These are phyloP conservation scores for Ecytonucleospora hepatopenaei DNA, from an alignment of 371 early-diverging fungal genomes.

Conservation along the genomic window DNA sequence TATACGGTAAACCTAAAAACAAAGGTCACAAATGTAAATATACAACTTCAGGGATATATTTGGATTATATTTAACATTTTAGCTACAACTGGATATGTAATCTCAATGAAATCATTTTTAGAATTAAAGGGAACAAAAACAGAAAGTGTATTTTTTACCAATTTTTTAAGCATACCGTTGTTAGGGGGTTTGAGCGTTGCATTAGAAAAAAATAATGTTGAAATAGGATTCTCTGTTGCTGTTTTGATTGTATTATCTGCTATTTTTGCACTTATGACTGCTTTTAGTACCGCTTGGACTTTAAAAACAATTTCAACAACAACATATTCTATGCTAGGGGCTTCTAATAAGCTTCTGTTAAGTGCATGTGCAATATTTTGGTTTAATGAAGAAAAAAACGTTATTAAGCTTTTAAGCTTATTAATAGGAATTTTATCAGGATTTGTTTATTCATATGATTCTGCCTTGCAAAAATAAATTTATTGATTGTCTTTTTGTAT, in stretches of 20 bases:
- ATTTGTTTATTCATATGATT: constrained; percentile 29
- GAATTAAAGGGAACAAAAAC: constrained; percentile 72
- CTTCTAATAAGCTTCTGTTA: constrained; percentile 88
- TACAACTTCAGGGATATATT: constrained; percentile 61
- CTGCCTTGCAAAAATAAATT: constrained; percentile 3
- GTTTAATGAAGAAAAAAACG: constrained; percentile 29
- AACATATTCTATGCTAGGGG: constrained; percentile 91
- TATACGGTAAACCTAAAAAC: constrained; percentile 62
- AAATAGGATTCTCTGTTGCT: background rate
- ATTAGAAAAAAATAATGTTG: constrained; percentile 58
- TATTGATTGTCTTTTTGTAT: background rate
- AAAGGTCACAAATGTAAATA: constrained; percentile 63
- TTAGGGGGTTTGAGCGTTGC: constrained; percentile 64
- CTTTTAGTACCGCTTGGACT: constrained; percentile 71
- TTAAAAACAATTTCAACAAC: constrained; percentile 81
- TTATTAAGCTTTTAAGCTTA: constrained; percentile 24
- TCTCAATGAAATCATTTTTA: constrained; percentile 74
- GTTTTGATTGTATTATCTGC: constrained; percentile 60
- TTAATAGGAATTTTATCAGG: constrained; percentile 27
- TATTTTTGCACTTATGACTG: constrained; percentile 74
- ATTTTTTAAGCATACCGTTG: constrained; percentile 71
- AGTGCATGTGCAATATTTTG: constrained; percentile 74
- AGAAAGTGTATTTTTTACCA: constrained; percentile 89
- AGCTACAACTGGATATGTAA: constrained; percentile 72
- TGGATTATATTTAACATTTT: constrained; percentile 82